Percentiles rank a stretch among this genome's conserved stretches.
These are phyloP conservation scores for Lactifluus pinguis DNA, from an alignment of 768 basidiomycete species.

Conservation along the genomic window DNA sequence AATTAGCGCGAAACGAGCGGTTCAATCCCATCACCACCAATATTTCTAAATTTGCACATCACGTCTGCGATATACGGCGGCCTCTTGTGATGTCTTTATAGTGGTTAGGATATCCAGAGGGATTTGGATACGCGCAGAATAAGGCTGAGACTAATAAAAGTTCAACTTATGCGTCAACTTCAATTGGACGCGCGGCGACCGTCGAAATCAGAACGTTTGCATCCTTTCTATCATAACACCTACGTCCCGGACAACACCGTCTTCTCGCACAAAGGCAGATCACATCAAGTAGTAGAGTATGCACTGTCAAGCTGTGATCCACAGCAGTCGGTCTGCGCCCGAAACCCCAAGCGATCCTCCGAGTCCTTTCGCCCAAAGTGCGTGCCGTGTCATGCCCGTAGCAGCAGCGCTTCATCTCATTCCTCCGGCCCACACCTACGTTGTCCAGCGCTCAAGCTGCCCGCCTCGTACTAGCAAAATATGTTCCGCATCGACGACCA, in stretches of 20 bases:
- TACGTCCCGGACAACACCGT: conserved; percentile 99
- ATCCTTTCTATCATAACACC: conserved; percentile 44
- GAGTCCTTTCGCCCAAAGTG: conserved; percentile 92
- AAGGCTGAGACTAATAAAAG: too few species aligned
- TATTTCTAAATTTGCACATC: too few species aligned
- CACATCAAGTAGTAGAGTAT: conserved; percentile 95
- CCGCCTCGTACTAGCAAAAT: conserved; percentile 99
- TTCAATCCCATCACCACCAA: too few species aligned
- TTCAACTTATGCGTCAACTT: not conserved
- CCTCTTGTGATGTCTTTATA: too few species aligned
- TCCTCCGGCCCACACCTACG: not conserved
- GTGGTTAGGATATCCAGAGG: too few species aligned
- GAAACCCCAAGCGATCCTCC: conserved; percentile 49
- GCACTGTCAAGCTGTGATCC: conserved; percentile 99
- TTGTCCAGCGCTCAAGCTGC: too few species aligned
- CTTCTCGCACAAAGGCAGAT: conserved; percentile 80
- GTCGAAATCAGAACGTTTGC: not conserved
- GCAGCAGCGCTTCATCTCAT: not conserved
- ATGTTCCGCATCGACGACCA: conserved; percentile 99
- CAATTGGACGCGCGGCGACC: conserved; percentile 6
- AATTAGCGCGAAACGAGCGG: too few species aligned
- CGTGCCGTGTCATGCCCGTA: conserved; percentile 14
- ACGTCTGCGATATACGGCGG: too few species aligned
- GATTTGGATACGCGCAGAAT: too few species aligned
- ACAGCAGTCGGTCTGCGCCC: conserved; percentile 96